Base-by-base conservation (phyloP, 2,329 filamentous ascomycete genomes). In the Diaporthe caulivora region DNA sequence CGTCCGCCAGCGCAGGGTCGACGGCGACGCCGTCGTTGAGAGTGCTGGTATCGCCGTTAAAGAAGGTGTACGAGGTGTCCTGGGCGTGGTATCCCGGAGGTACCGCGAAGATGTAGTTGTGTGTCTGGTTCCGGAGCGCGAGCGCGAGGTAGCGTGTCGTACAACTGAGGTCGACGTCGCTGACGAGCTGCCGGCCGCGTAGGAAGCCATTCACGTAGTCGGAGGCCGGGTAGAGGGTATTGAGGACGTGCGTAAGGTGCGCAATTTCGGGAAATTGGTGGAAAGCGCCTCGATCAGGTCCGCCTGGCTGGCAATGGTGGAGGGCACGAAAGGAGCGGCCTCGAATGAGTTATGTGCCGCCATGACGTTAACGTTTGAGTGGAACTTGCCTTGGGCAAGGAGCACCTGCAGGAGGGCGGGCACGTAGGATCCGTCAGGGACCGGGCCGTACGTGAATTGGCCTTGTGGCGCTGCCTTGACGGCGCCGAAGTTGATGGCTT, bases 31-130 rank as follows among this genome's bases (percentile, higher is more conserved):
- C 79, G 71, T 78, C 71, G 49, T 81, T 74, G 4, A 68, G 58
- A 3, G 77, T 79, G 49, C 78, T 77, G 9, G 76, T 77, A 69
- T 80, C 79, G 26, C 81, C 82, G 54, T 86, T 84, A 80, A 85
- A 91, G 80, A 86, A 90, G 0, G 87, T 88, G 76, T 88, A 90
- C 0, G 83, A 74, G 5, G 89, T 76, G 76, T 91, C 89, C 67
- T 84, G 79, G 24, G 85, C 87, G 77, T 91, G 89, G 47, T 88
- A 81, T 10, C 83, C 88, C 0, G 88, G 88, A 0, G 86, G 85
- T 1, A 89, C 83, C 29, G 84, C 81, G 77, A 90, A 91, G 31
- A 86, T 79, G 80, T 91, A 90, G 2, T 82, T 82, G 78, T 87
- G 87, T 0, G 86, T 87, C 13, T 83, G 67, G 78, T 87, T 87